These are phyloP conservation scores for Nicotiana knightiana DNA, from an alignment of 257 asterid genomes.

Conservation along the genomic window DNA sequence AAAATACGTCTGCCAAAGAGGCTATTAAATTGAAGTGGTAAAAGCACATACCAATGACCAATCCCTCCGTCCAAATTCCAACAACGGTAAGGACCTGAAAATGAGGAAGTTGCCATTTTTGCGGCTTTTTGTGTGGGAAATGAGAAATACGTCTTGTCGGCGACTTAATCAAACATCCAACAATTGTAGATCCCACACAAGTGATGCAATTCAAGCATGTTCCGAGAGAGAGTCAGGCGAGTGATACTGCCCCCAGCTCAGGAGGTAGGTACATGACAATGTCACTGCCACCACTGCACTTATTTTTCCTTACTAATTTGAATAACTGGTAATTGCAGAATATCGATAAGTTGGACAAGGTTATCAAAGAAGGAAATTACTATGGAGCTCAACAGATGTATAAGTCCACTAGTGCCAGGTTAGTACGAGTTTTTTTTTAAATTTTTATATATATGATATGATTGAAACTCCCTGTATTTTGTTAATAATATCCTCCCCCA, in stretches of 20 bases:
- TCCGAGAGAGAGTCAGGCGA: conserved; percentile 67
- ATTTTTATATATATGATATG: not conserved
- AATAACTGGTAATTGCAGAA: conserved; percentile 36
- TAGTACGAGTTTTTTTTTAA: not conserved
- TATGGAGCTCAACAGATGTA: conserved; percentile 99
- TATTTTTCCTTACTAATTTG: not conserved
- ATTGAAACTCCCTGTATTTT: too few species aligned
- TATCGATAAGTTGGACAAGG: conserved; percentile 67
- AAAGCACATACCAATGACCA: not conserved
- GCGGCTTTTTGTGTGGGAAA: not conserved
- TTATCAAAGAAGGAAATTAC: conserved; percentile 70
- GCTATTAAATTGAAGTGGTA: too few species aligned
- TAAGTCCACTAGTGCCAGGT: conserved; percentile 88
- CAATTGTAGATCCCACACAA: not conserved
- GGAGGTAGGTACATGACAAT: conserved; percentile 38
- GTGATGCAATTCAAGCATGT: conserved; percentile 32
- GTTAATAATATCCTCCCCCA: not conserved
- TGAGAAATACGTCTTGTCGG: not conserved
- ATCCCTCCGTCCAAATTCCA: not conserved
- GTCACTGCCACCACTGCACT: not conserved
- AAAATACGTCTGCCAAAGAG: too few species aligned
- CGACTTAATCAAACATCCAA: not conserved
- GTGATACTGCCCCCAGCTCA: conserved; percentile 56
- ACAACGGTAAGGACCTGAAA: not conserved
- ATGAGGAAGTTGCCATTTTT: not conserved